A percentile compares a stretch with the other conserved stretches of the same genome.
These are phyloP conservation scores for Fusarium pininemorale DNA, from an alignment of 2,329 filamentous ascomycete species.

Conservation along the genomic window DNA sequence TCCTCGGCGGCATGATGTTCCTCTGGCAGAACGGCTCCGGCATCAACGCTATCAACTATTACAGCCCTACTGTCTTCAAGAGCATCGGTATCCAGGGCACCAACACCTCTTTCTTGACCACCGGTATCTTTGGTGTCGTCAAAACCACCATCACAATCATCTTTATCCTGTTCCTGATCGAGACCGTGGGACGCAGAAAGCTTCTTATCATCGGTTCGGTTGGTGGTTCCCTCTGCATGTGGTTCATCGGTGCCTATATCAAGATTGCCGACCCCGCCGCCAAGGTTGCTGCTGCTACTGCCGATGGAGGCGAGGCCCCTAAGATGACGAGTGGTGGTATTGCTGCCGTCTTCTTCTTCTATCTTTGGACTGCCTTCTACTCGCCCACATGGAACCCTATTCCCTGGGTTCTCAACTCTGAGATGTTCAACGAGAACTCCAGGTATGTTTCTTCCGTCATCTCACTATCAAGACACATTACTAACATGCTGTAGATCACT, in stretches of 20 bases:
- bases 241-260: slow-evolving; percentile 60
- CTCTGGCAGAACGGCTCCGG: slow-evolving; percentile 80
- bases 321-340: slow-evolving; percentile 61
- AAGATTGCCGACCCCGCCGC: slow-evolving; percentile 59
- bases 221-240: slow-evolving; percentile 74
- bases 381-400: slow-evolving; percentile 77
- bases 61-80: slow-evolving; percentile 58
- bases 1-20: slow-evolving; percentile 79
- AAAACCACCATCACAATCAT: slow-evolving; percentile 74
- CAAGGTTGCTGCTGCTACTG: slow-evolving; percentile 45
- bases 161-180: slow-evolving; percentile 75
- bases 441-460: slow-evolving; percentile 13
- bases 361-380: slow-evolving; percentile 67
- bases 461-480: too few relatives aligned
- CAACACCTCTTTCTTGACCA: slow-evolving; percentile 63
- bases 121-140: slow-evolving; percentile 80
- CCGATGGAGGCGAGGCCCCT: not conserved
- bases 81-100: slow-evolving; percentile 57
- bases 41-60: slow-evolving; percentile 84
- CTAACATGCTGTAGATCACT: slow-evolving; percentile 54
- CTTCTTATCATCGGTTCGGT: slow-evolving; percentile 70
- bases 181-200: slow-evolving; percentile 62
- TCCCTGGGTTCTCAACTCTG: slow-evolving; percentile 78
- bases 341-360: slow-evolving; percentile 73
- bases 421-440: slow-evolving; percentile 76